A percentile compares a stretch with the other conserved stretches of the same genome.
Evolutionary conservation across 2,329 filamentous ascomycete genomes (phyloP).

Genomic region (Emergomyces africanus): DNA sequence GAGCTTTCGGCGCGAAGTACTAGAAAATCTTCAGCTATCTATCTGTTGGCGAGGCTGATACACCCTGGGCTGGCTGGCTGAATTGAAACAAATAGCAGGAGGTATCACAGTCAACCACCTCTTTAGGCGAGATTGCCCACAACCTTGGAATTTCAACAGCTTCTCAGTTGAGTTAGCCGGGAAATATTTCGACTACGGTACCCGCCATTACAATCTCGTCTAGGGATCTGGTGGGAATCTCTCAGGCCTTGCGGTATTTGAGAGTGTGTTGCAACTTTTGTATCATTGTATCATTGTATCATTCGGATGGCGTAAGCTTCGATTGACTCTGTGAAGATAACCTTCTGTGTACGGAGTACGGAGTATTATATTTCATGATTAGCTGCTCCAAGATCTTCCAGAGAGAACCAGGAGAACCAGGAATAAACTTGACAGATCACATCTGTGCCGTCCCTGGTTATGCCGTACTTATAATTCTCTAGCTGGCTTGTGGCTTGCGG

Average conservation of each 20-base stretch:
- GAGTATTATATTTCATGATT: not conserved
- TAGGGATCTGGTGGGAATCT: not conserved
- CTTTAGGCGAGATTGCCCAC: not conserved
- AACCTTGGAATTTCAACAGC: not conserved
- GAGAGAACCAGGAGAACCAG: not conserved
- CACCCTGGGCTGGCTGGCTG: not conserved
- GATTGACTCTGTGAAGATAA: not conserved
- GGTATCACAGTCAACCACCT: not conserved
- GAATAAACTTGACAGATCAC: not conserved
- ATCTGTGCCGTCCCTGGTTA: not conserved
- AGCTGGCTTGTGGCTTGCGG: not conserved
- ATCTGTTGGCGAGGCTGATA: not conserved
- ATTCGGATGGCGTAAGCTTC: not conserved
- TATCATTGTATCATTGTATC: not conserved
- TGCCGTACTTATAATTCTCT: not conserved
- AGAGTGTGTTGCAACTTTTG: not conserved
- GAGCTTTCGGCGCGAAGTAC: not conserved
- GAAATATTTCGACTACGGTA: not conserved
- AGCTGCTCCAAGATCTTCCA: not conserved
- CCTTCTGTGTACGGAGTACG: too few species aligned
- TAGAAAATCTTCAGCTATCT: not conserved
- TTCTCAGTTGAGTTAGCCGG: slow-evolving; percentile 1
- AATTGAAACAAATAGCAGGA: not conserved
- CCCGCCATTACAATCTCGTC: not conserved
- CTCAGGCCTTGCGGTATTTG: not conserved